A percentile compares a stretch with the other conserved stretches of the same genome.
Conservation (phyloP, 139 green algal species). For the Tetradesmus obliquus region DNA sequence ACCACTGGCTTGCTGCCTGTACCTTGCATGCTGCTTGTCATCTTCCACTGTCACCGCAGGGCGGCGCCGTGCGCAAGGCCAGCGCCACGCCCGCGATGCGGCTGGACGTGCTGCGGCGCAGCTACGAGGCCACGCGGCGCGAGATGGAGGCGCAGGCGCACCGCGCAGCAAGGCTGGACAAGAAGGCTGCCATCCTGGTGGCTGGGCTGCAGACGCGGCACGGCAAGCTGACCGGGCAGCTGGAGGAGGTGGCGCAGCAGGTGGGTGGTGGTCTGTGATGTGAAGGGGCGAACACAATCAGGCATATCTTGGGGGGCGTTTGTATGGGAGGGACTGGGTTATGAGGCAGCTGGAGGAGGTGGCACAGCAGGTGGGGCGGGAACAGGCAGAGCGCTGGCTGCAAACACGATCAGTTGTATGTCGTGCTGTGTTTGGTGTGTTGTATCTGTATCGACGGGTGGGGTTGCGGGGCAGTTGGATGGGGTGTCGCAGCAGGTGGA, state of each 20-base stretch:
- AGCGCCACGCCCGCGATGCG: constrained; percentile 66
- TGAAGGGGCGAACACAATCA: too few relatives aligned
- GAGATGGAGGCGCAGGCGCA: constrained; percentile 87
- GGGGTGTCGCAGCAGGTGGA: too few relatives aligned
- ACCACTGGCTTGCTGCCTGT: too few relatives aligned
- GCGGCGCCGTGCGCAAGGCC: constrained; percentile 58
- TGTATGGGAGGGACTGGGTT: neutral
- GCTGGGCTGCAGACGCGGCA: constrained; percentile 59
- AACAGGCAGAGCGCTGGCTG: neutral
- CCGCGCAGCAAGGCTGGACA: constrained; percentile 82
- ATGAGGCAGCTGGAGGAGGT: neutral
- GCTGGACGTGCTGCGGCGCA: constrained; percentile 61
- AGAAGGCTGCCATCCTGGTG: constrained; percentile 66
- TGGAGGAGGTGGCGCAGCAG: constrained; percentile 50
- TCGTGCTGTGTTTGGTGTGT: too few relatives aligned
- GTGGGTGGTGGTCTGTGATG: constrained; percentile 21
- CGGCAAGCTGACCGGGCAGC: constrained; percentile 47
- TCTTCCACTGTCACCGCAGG: neutral
- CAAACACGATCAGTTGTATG: too few relatives aligned
- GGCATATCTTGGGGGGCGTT: too few relatives aligned
- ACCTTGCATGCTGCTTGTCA: too few relatives aligned
- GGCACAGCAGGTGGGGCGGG: too few relatives aligned
- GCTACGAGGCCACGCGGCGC: constrained; percentile 67
- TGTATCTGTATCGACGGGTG: too few relatives aligned
- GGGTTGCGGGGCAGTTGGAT: too few relatives aligned